Conservation (phyloP, 2,329 filamentous ascomycete species). For the Xylariales sp. region DNA sequence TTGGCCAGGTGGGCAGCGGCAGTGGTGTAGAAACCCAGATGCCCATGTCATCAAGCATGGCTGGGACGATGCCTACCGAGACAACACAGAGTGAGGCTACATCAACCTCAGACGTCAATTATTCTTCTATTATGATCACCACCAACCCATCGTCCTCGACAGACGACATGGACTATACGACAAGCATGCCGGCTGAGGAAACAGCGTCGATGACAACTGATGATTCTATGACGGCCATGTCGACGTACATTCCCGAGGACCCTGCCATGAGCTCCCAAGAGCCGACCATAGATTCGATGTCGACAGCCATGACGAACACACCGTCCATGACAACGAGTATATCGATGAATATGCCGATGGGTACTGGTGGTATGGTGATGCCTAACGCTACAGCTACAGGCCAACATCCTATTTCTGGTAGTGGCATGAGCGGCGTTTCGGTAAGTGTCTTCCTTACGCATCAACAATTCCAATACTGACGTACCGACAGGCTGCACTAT, state of each 20-base stretch:
- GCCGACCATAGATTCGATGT: too few relatives aligned
- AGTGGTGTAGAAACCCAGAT: constrained; percentile 9
- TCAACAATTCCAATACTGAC: too few relatives aligned
- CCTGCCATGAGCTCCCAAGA: not conserved
- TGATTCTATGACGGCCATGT: too few relatives aligned
- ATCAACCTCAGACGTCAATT: not conserved
- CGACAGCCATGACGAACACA: not conserved
- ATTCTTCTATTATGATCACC: not conserved
- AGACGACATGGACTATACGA: not conserved
- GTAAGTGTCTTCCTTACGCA: constrained; percentile 14
- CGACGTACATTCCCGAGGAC: not conserved
- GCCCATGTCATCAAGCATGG: constrained; percentile 1
- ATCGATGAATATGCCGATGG: constrained; percentile 7
- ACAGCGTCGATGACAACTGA: constrained; percentile 3
- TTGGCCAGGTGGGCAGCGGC: constrained; percentile 17
- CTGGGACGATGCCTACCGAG: constrained; percentile 9
- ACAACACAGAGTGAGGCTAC: constrained; percentile 3
- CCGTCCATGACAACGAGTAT: constrained; percentile 6
- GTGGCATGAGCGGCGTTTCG: constrained; percentile 17
- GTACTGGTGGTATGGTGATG: not conserved
- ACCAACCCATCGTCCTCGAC: not conserved
- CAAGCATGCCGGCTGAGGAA: constrained; percentile 1
- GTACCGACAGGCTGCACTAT: too few relatives aligned
- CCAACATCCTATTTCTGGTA: constrained; percentile 15
- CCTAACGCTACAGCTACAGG: constrained; percentile 14